Percentiles rank a stretch among this genome's conserved stretches.
phyloP scores from a whole-genome alignment of 306 rosid genomes.

The Quillaja saponaria region DNA sequence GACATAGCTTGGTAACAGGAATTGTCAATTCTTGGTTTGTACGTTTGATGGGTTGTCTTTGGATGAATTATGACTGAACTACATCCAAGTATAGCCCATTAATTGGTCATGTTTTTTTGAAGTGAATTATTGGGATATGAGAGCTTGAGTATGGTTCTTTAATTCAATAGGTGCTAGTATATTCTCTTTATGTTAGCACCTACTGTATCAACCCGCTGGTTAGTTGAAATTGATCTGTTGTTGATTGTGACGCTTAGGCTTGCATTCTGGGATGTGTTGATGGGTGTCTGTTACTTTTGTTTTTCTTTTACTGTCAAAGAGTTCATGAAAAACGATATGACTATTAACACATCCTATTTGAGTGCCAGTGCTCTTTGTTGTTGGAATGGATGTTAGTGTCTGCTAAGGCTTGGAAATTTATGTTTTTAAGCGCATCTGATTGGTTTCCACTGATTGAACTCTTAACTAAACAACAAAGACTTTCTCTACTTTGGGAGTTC shows the following conservation, averaged over 20 bases:
- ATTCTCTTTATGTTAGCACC: conserved; percentile 2
- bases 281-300: background rate
- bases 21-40: background rate
- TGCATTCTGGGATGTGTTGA: background rate
- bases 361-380: no score
- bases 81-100: no score
- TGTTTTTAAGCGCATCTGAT: background rate
- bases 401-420: background rate
- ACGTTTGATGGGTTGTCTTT: conserved; percentile 11
- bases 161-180: background rate
- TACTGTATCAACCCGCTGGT: conserved; percentile 2
- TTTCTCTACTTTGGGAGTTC: background rate
- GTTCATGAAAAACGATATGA: background rate
- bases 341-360: no score
- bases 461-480: background rate
- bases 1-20: background rate
- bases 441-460: background rate
- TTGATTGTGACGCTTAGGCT: background rate
- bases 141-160: conserved; percentile 12
- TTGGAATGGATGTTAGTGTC: background rate
- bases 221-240: conserved; percentile 1
- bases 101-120: background rate
- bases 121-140: background rate
- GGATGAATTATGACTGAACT: background rate
- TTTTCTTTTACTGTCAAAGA: background rate